These are phyloP conservation scores for Senna siamea DNA, from an alignment of 306 rosid genomes.

Conservation along the genomic window DNA sequence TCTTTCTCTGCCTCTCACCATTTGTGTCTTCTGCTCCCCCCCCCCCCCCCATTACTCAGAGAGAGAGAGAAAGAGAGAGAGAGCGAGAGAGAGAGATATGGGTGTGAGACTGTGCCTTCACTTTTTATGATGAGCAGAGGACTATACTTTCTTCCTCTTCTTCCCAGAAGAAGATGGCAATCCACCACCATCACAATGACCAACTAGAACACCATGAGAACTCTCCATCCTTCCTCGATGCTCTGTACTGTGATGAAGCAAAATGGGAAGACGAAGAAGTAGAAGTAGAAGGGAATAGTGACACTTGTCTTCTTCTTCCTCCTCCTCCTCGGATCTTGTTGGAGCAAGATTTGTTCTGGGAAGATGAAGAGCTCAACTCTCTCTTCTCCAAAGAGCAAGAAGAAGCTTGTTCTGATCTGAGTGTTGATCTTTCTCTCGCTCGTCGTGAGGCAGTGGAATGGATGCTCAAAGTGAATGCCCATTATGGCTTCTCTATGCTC, in stretches of 20 bases:
- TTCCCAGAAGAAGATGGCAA: conserved; percentile 76
- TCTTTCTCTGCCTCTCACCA: conserved; percentile 27
- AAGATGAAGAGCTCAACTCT: conserved; percentile 70
- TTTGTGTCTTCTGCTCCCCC: conserved; percentile 42
- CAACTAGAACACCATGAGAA: conserved; percentile 32
- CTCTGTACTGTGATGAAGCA: conserved; percentile 80
- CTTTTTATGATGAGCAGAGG: conserved; percentile 57
- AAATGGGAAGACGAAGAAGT: conserved; percentile 55
- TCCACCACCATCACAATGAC: too few relatives aligned
- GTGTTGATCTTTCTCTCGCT: conserved; percentile 36
- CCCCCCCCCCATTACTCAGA: conserved; percentile 35
- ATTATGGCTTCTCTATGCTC: conserved; percentile 73
- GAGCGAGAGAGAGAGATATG: conserved; percentile 37
- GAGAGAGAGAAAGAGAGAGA: conserved; percentile 3
- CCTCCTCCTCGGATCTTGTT: conserved; percentile 52
- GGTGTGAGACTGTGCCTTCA: conserved; percentile 48
- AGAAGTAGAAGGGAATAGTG: not conserved
- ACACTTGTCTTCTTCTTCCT: too few relatives aligned
- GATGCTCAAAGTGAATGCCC: conserved; percentile 79
- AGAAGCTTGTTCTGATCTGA: conserved; percentile 37
- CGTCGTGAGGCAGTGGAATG: conserved; percentile 74
- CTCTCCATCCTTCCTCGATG: conserved; percentile 57
- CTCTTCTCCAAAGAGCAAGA: conserved; percentile 65
- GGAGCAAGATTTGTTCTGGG: conserved; percentile 77
- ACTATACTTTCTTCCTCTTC: conserved; percentile 47